A percentile compares a stretch with the other conserved stretches of the same genome.
Evolutionary conservation across 2,329 filamentous ascomycete species (phyloP).

Genomic region (Aspergillus phoenicis): DNA sequence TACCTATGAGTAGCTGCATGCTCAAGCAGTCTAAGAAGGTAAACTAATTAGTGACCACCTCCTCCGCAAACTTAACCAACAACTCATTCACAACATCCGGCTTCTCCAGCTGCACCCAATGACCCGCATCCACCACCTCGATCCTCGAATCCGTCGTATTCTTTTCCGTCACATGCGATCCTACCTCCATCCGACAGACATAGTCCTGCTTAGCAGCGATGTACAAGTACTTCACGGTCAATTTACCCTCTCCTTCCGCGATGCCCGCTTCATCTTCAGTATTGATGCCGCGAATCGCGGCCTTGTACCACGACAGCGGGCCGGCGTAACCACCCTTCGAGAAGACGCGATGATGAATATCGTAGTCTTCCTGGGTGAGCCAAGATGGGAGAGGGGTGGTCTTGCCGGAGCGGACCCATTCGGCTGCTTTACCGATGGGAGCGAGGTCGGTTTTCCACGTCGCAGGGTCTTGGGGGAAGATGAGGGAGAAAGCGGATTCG

Average conservation of each 20-base stretch:
- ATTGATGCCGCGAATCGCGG: neutral
- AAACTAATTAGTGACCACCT: too few relatives aligned
- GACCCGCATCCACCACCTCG: too few relatives aligned
- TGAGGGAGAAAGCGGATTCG: conserved; percentile 29
- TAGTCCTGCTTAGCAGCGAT: conserved; percentile 12
- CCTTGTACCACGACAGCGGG: neutral
- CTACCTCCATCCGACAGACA: conserved; percentile 13
- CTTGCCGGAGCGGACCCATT: conserved; percentile 25
- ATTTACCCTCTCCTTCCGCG: neutral
- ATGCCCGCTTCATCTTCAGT: neutral
- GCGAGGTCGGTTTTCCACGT: conserved; percentile 26
- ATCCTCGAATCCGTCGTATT: too few relatives aligned
- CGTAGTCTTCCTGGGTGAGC: conserved; percentile 23
- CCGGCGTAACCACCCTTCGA: neutral
- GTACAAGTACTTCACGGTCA: neutral
- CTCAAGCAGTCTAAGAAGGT: too few relatives aligned
- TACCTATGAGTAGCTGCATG: too few relatives aligned
- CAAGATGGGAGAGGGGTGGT: conserved; percentile 21
- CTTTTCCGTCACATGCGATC: too few relatives aligned
- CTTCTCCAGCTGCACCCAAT: too few relatives aligned
- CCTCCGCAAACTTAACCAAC: too few relatives aligned
- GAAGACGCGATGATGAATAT: neutral
- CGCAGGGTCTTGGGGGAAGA: conserved; percentile 24
- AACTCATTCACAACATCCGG: too few relatives aligned
- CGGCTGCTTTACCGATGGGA: conserved; percentile 23